These are phyloP conservation scores for Colletotrichum chrysophilum DNA, from an alignment of 2,329 filamentous ascomycete genomes.

Conservation along the genomic window DNA sequence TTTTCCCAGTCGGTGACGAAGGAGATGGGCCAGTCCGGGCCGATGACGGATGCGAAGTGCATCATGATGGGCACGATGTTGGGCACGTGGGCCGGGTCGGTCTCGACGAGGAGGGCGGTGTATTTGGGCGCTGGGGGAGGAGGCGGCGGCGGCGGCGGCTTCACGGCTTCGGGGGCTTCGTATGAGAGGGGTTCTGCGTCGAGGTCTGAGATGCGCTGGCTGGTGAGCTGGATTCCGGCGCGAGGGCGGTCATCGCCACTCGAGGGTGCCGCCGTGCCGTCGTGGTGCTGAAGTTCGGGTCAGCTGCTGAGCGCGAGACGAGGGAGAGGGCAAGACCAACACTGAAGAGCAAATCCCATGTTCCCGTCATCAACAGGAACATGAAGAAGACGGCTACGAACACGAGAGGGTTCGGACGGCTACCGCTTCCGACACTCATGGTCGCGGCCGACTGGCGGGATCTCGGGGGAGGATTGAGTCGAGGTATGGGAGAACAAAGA, in stretches of 20 bases:
- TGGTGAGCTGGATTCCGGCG: neutral
- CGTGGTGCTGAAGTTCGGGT: neutral
- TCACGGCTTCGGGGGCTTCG: neutral
- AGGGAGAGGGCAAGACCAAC: neutral
- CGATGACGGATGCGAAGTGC: constrained; percentile 44
- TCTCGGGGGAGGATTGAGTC: neutral
- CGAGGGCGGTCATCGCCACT: neutral
- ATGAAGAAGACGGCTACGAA: neutral
- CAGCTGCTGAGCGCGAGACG: neutral
- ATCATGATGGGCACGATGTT: constrained; percentile 41
- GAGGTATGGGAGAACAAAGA: neutral
- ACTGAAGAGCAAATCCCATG: neutral
- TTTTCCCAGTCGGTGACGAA: constrained; percentile 39
- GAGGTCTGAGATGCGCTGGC: neutral
- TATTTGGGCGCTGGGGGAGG: neutral
- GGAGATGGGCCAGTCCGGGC: constrained; percentile 49
- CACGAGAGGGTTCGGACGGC: neutral
- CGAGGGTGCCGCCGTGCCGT: neutral
- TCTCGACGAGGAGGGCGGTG: neutral
- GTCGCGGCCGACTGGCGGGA: neutral
- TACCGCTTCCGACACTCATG: neutral
- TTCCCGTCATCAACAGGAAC: neutral
- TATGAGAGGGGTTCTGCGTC: neutral
- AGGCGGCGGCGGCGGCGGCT: neutral
- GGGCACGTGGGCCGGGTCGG: constrained; percentile 5